Evolutionary conservation across 768 basidiomycete species (phyloP), one percentile per base, ranked within the genome.

Genomic region (Favolaschia claudopus): DNA sequence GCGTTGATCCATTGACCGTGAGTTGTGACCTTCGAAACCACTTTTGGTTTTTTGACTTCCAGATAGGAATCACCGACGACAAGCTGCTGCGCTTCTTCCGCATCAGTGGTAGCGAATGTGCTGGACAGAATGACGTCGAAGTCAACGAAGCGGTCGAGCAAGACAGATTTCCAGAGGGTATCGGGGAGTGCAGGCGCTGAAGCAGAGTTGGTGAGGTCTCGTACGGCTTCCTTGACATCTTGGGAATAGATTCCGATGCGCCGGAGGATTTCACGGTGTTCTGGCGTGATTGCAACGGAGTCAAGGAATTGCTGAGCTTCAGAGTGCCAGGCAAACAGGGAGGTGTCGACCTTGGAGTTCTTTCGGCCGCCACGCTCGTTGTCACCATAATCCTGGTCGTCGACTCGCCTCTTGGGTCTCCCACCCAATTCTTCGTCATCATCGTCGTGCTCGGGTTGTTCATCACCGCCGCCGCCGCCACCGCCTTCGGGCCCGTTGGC

Each of bases 31-130:
- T 33, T 39, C 45, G 55, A 20, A 15, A 47, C 55, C 55, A 56
- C 27, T 33, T 48, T 58, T 33, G 56, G 14, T 58, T 58, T 58
- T 20, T 58, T 58, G 56, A 58, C 19, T 44, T 58, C 56, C 37
- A 56, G 4, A 10, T 46, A 44, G 53, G 33, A 0, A 20, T 55
- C 53, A 36, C 53, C 53, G 43, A 55, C 22, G 45, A 47, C 28
- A 29, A 51, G 15, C 25, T 51, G 50, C 50, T 51, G 54, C 34
- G 55, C 22, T 29, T 56, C 55, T 31, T 56, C 55, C 28, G 36
- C 33, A 4, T 56, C 56, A 20, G 44, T n/a, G n/a, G n/a, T 13
- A 20, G 55, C 36, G 45, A 10, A 56, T 28, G 34, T 32, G 55
- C 31, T 19, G 36, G 45, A 31, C 36, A 56, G 36, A 19, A 56